Evolutionary conservation across 2,329 filamentous ascomycete species (phyloP).

Genomic region (Botrytis hyacinthi): DNA sequence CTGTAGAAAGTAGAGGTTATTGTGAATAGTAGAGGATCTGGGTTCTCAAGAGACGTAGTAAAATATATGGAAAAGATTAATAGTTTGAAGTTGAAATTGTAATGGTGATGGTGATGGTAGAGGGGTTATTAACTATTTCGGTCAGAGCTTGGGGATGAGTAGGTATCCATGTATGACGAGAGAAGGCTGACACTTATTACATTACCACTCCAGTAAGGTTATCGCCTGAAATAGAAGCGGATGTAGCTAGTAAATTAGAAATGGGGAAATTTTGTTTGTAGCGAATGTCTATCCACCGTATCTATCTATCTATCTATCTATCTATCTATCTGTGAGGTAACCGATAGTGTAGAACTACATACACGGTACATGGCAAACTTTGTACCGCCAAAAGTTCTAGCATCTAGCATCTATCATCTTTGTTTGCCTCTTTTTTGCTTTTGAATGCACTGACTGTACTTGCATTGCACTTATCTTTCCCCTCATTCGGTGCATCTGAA

Average conservation of each 20-base stretch:
- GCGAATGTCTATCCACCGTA: neutral
- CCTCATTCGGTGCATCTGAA: neutral
- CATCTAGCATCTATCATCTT: neutral
- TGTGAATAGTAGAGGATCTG: neutral
- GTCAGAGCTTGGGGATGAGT: neutral
- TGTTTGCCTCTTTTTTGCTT: neutral
- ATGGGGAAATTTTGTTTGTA: neutral
- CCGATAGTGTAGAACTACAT: neutral
- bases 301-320: neutral
- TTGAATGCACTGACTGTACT: neutral
- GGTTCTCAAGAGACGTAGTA: neutral
- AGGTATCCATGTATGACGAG: constrained; percentile 4
- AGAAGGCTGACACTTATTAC: neutral
- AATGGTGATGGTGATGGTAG: neutral
- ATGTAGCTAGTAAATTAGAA: neutral
- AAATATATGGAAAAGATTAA: neutral
- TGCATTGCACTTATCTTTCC: neutral
- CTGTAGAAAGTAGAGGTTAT: neutral
- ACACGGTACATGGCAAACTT: constrained; percentile 5
- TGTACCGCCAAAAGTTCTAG: neutral
- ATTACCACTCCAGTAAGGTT: neutral
- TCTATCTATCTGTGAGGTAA: neutral
- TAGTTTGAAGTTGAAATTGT: neutral
- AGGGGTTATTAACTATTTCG: constrained; percentile 9
- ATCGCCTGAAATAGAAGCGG: constrained; percentile 2